A percentile compares a stretch with the other conserved stretches of the same genome.
Conservation (phyloP, 73 alveolate genomes). For the Paramecium sexaurelia region DNA sequence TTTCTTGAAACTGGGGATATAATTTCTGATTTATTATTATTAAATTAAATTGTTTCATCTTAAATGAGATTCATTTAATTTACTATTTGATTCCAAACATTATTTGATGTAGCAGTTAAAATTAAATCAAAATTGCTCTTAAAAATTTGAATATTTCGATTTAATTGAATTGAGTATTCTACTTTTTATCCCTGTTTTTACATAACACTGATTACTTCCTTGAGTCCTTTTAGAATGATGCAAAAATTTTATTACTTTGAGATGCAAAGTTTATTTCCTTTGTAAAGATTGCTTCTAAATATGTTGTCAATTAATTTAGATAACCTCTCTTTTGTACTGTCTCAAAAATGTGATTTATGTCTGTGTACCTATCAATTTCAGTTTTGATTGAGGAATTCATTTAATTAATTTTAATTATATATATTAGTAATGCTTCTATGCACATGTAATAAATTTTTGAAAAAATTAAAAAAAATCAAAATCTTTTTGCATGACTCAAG, state of each 20-base stretch:
- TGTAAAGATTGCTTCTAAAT: background rate
- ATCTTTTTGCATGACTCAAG: constrained; percentile 67
- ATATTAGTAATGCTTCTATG: background rate
- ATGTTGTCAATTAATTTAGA: background rate
- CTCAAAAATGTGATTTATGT: constrained; percentile 45
- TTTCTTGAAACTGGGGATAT: constrained; percentile 19
- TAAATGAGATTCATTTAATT: background rate
- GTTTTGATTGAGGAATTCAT: background rate
- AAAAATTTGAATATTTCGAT: constrained; percentile 28
- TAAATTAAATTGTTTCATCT: background rate
- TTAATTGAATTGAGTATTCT: constrained; percentile 13
- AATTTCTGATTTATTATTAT: background rate
- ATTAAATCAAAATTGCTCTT: constrained; percentile 36
- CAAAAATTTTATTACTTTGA: background rate
- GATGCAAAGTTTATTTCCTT: constrained; percentile 43
- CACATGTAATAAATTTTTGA: background rate
- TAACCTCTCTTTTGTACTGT: constrained; percentile 43
- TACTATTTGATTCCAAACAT: background rate
- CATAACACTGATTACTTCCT: constrained; percentile 20
- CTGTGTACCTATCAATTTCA: constrained; percentile 36
- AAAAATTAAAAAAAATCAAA: constrained; percentile 52
- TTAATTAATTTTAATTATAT: background rate
- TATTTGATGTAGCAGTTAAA: constrained; percentile 21
- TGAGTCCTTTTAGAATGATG: background rate
- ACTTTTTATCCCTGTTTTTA: constrained; percentile 32